Evolutionary conservation across 768 basidiomycete genomes (phyloP), one percentile per base, ranked within the genome.

Genomic region (Lactifluus piperatus): DNA sequence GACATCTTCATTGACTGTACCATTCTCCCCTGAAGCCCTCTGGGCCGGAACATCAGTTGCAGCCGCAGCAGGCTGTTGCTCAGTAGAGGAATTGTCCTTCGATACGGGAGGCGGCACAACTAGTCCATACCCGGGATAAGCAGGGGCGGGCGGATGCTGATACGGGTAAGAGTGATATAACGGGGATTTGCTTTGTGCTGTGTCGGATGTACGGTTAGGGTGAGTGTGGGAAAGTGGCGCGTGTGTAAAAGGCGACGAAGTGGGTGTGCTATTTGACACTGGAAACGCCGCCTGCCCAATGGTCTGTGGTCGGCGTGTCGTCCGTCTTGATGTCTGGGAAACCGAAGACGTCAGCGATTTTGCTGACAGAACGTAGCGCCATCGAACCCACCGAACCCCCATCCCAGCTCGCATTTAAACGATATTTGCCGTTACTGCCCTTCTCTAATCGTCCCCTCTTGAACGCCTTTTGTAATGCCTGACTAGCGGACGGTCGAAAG

Each of bases 401-500:
- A 67, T 88, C 88, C 89, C 90, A 93, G 55, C 71, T 76, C 6
- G 84, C 73, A 68, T 86, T 93, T 22, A 93, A 68, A 41, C 83
- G 76, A 70, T 94, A 94, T 68, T 84, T 86, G 3, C 86, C 86
- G 51, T 77, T 77, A n/a, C 72, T 76, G 30, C 79, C 79, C 68
- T 93, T 94, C 68, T 88, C 83, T 54, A 94, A 78, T 26, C 91
- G 76, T 9, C 91, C 91, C 47, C 90, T 78, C 69, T 84, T 88
- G 71, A 76, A 90, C 4, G 91, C 91, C 65, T 92, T 93, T 70
- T 91, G 88, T 54, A 94, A 72, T 7, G 91, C 91, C 70, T 94
- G 91, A 66, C 88, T 90, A 4, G 91, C 91, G 2, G 88, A 91
- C 2, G 91, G 89, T 37, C 91, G 77, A 67, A 94, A 94, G 73